These are phyloP conservation scores for Pseudocercospora pini-densiflorae DNA, from an alignment of 2,329 filamentous ascomycete species.

Conservation along the genomic window DNA sequence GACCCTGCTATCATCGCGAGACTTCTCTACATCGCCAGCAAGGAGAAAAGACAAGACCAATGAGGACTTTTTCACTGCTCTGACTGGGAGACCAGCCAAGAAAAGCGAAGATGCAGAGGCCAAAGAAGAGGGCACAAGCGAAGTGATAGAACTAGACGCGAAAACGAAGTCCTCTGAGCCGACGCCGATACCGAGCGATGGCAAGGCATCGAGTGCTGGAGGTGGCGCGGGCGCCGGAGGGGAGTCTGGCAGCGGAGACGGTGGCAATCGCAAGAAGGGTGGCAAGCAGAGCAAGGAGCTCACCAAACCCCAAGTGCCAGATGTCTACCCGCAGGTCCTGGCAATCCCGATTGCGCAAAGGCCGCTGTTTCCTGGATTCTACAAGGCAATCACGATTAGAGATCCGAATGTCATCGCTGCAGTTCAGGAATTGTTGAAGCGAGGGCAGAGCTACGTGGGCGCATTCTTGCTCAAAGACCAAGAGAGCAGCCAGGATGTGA, in stretches of 20 bases:
- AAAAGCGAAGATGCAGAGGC: constrained; percentile 47
- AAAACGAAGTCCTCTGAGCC: constrained; percentile 56
- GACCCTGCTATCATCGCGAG: constrained; percentile 33
- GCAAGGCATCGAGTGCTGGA: constrained; percentile 61
- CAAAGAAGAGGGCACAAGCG: constrained; percentile 29
- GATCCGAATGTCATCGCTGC: constrained; percentile 89
- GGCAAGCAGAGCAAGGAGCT: constrained; percentile 68
- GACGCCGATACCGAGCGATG: constrained; percentile 57
- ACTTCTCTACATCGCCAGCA: constrained; percentile 48
- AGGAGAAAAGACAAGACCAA: constrained; percentile 62
- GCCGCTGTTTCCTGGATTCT: constrained; percentile 95
- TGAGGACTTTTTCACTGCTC: constrained; percentile 38
- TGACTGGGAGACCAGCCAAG: constrained; percentile 45
- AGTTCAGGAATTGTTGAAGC: constrained; percentile 95
- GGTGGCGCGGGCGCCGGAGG: constrained; percentile 50
- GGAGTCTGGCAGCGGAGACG: constrained; percentile 45
- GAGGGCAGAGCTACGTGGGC: constrained; percentile 95
- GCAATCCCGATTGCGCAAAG: constrained; percentile 94
- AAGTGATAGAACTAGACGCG: constrained; percentile 40
- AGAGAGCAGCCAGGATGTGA: constrained; percentile 89
- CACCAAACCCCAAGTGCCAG: constrained; percentile 86
- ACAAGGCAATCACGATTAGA: constrained; percentile 97
- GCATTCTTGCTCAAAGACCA: constrained; percentile 98
- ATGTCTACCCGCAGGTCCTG: constrained; percentile 97
- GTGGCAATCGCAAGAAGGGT: constrained; percentile 74